phyloP scores from a whole-genome alignment of 106 monocot genomes.

The Acanthochlamys bracteata region DNA sequence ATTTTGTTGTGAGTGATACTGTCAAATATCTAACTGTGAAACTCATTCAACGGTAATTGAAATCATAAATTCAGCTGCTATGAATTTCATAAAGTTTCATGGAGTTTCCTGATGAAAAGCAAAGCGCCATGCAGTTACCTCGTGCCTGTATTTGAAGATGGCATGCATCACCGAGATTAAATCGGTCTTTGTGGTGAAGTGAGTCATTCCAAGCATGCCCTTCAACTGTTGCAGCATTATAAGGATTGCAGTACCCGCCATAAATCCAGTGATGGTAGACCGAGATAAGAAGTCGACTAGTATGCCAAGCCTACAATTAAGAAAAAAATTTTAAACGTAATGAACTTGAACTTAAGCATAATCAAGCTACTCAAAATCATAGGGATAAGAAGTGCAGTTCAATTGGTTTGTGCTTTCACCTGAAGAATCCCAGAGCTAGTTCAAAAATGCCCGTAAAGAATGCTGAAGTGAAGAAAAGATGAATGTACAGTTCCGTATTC shows the following conservation, averaged over 20 bases:
- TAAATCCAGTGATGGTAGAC: constrained; percentile 60
- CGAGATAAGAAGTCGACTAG: constrained; percentile 57
- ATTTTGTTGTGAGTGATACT: too few relatives aligned
- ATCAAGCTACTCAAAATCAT: not conserved
- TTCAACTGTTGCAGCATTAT: constrained; percentile 65
- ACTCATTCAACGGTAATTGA: too few relatives aligned
- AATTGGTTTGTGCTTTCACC: constrained; percentile 15
- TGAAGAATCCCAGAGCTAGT: constrained; percentile 47
- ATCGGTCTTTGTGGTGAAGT: constrained; percentile 61
- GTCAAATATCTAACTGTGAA: too few relatives aligned
- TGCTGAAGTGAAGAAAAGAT: constrained; percentile 58
- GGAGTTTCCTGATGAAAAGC: too few relatives aligned
- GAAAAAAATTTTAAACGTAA: not conserved
- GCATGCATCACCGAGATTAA: constrained; percentile 42
- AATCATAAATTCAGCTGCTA: too few relatives aligned
- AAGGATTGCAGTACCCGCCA: constrained; percentile 52
- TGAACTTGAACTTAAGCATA: not conserved
- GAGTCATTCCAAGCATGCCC: constrained; percentile 46
- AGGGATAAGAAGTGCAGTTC: not conserved
- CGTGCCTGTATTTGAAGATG: constrained; percentile 29
- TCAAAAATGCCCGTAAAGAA: constrained; percentile 70
- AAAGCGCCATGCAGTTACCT: constrained; percentile 16
- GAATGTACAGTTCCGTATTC: constrained; percentile 35
- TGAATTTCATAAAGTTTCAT: too few relatives aligned
- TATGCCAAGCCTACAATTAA: constrained; percentile 45